A percentile compares a stretch with the other conserved stretches of the same genome.
phyloP scores from a whole-genome alignment of 2,329 filamentous ascomycete genomes.

The Grosmannia huntii region DNA sequence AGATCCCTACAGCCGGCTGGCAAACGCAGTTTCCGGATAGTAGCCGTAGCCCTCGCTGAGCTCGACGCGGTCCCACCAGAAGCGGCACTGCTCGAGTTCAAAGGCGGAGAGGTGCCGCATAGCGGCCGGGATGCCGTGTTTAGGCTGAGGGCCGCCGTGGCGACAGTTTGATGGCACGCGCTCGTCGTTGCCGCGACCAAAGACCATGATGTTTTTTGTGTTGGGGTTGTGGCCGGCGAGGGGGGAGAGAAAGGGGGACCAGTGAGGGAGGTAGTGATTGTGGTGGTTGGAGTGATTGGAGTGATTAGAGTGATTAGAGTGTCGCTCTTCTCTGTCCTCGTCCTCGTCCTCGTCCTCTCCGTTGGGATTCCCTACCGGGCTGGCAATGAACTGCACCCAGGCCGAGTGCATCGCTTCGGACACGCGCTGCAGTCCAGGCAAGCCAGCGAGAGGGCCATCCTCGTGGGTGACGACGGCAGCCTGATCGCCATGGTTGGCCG shows the following conservation, averaged over 20 bases:
- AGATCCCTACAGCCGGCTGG: not conserved
- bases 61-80: conserved; percentile 46
- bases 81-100: conserved; percentile 37
- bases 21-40: not conserved
- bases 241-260: conserved; percentile 25
- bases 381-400: conserved; percentile 25
- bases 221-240: too few relatives aligned
- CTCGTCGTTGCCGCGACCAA: conserved; percentile 49
- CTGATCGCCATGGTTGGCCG: conserved; percentile 36
- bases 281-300: not conserved
- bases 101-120: conserved; percentile 27
- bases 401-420: conserved; percentile 29
- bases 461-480: conserved; percentile 30
- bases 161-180: conserved; percentile 15
- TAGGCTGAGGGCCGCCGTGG: conserved; percentile 16
- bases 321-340: too few relatives aligned
- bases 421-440: conserved; percentile 24
- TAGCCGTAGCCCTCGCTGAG: conserved; percentile 31
- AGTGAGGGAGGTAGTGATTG: conserved; percentile 15
- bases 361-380: conserved; percentile 7
- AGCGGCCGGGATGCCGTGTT: conserved; percentile 29
- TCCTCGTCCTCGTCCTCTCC: too few relatives aligned
- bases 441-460: conserved; percentile 18
- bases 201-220: conserved; percentile 24
- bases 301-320: too few relatives aligned